These are phyloP conservation scores for Beauveria rudraprayagi DNA, from an alignment of 2,329 filamentous ascomycete genomes.

Conservation along the genomic window DNA sequence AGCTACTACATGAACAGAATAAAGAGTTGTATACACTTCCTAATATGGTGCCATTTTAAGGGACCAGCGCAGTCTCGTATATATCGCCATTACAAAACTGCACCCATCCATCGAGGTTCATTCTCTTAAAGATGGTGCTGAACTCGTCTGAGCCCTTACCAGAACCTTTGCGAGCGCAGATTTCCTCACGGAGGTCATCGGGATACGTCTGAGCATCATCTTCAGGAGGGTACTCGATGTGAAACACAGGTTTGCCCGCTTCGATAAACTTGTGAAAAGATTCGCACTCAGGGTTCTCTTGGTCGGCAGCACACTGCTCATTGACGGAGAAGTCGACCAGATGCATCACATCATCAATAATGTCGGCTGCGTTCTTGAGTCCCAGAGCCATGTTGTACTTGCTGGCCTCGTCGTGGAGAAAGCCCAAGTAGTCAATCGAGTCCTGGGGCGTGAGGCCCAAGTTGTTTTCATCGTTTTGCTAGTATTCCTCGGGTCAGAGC, in stretches of 20 bases:
- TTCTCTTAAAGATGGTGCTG: conserved; percentile 58
- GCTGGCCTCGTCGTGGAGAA: conserved; percentile 47
- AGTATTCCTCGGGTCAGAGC: not conserved
- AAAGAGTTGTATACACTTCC: not conserved
- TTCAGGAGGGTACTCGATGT: conserved; percentile 58
- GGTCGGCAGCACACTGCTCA: conserved; percentile 59
- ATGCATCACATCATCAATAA: conserved; percentile 41
- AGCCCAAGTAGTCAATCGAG: conserved; percentile 51
- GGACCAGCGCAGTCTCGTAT: conserved; percentile 18
- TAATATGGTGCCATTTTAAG: not conserved
- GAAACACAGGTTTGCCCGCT: conserved; percentile 59
- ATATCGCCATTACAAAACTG: conserved; percentile 40
- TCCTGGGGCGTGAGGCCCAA: conserved; percentile 49
- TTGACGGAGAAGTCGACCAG: conserved; percentile 60
- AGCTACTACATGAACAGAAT: not conserved
- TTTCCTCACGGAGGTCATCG: conserved; percentile 13
- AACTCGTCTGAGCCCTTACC: conserved; percentile 41
- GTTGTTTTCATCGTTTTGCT: conserved; percentile 51
- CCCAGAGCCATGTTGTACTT: conserved; percentile 51
- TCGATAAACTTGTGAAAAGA: conserved; percentile 50
- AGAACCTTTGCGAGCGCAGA: conserved; percentile 33
- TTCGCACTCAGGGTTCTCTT: conserved; percentile 50
- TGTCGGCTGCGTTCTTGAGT: conserved; percentile 59
- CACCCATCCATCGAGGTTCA: conserved; percentile 56
- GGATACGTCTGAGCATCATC: conserved; percentile 22